Evolutionary conservation across 2,329 filamentous ascomycete species (phyloP), one percentile per base, ranked within the genome.

Genomic region (Phyllosticta ampelicida): DNA sequence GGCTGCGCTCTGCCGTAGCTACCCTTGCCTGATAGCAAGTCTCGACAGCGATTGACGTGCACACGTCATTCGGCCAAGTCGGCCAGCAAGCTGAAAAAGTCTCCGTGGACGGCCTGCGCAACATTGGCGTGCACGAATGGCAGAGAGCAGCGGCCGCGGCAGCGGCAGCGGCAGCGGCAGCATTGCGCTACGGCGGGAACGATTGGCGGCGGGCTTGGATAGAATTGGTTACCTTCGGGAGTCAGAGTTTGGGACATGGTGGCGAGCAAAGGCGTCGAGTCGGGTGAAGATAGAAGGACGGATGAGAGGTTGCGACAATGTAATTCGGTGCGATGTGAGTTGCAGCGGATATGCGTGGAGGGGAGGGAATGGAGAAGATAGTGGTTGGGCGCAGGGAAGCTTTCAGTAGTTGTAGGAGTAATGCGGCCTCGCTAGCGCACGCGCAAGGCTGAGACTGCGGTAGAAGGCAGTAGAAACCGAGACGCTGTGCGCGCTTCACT

Each of bases 171-270:
- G 53, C 21, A 20, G 51, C 13, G 52, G 36, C 11, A 13, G 49
- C 30, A 44, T n/a, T 20, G 56, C 51, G 51, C 54, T 19, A 55
- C 16, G 53, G 44, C 21, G n/a, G 44, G 60, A 28, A 51, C 19
- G 51, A 49, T 51, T 58, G 62, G 61, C 54, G 62, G 67, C 66
- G 69, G 66, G 65, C 64, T 54, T 63, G 63, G n/a, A 4, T 13
- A n/a, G 36, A n/a, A 44, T 8, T n/a, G 13, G 36, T 44, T 69
- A 74, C 71, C 71, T 73, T 74, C 71, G 60, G 71, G 71, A 58
- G 67, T 69, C 54, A 72, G 58, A 58, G 59, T 53, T 48, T 61
- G 53, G 21, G 60, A 60, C 63, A 64, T 64, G 53, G 52, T 53
- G 58, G 60, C 26, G 54, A 11, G 44, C 23, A 26, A 20, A 44